Conservation (phyloP, 495 filamentous ascomycete species). For the Penicillium verhagenii region DNA sequence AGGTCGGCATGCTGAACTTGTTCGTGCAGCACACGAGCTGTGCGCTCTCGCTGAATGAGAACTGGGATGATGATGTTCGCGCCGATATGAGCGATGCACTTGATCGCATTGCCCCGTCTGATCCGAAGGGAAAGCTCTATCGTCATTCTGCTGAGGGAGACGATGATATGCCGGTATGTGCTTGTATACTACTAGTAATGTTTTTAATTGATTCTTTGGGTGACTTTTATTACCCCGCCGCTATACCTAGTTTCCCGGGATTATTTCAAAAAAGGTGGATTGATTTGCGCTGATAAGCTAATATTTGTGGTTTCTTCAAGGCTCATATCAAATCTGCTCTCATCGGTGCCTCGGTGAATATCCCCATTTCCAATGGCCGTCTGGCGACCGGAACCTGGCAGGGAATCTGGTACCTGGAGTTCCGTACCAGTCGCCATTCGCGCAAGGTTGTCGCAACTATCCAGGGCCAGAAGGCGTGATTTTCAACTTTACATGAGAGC, state of each 20-base stretch:
- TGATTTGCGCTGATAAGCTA: neutral
- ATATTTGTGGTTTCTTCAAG: slow-evolving; percentile 27
- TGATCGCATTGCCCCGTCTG: slow-evolving; percentile 81
- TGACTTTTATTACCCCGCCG: neutral
- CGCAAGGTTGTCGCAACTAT: slow-evolving; percentile 89
- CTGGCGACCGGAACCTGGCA: slow-evolving; percentile 70
- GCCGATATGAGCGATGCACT: slow-evolving; percentile 91
- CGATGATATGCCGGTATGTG: slow-evolving; percentile 81
- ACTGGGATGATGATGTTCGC: slow-evolving; percentile 81
- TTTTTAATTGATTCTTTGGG: neutral
- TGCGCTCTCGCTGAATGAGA: slow-evolving; percentile 88
- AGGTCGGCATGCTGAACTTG: slow-evolving; percentile 80
- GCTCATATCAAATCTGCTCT: slow-evolving; percentile 92
- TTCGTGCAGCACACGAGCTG: slow-evolving; percentile 92
- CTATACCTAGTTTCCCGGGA: too few relatives aligned
- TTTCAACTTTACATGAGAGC: slow-evolving; percentile 13
- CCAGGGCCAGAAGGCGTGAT: slow-evolving; percentile 79
- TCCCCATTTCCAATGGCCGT: slow-evolving; percentile 85
- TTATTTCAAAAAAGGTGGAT: too few relatives aligned
- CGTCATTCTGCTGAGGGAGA: slow-evolving; percentile 83
- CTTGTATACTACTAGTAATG: slow-evolving; percentile 3
- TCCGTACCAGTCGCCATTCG: slow-evolving; percentile 70
- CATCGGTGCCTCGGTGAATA: slow-evolving; percentile 81
- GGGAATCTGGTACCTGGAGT: slow-evolving; percentile 95
- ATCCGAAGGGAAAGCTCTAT: slow-evolving; percentile 72